Conservation (phyloP, 2,329 filamentous ascomycete genomes). For the Penicillium sp. region DNA sequence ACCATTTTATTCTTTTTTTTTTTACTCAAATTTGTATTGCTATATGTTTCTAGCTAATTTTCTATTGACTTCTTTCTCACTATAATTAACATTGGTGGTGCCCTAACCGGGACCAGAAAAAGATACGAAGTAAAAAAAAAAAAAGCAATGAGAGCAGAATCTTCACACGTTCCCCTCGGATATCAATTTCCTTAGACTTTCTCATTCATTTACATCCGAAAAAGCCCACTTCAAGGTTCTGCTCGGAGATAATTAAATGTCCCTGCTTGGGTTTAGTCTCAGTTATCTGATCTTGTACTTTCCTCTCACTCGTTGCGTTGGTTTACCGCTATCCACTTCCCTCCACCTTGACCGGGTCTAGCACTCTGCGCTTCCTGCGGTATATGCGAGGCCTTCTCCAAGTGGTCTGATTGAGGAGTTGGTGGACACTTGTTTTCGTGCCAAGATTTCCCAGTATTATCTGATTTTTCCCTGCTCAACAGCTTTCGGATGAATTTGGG, state of each 20-base stretch:
- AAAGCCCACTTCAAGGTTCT: constrained; percentile 10
- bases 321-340: constrained; percentile 22
- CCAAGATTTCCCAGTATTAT: constrained; percentile 3
- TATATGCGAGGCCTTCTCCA: constrained; percentile 1
- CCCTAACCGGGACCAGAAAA: neutral
- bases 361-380: constrained; percentile 13
- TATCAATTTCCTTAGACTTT: neutral
- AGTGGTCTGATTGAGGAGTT: neutral
- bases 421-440: constrained; percentile 7
- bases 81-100: neutral
- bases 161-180: neutral
- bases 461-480: constrained; percentile 1
- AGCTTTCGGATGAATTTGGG: neutral
- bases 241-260: constrained; percentile 16
- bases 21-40: neutral
- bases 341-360: constrained; percentile 19
- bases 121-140: neutral
- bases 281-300: constrained; percentile 25
- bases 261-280: constrained; percentile 19
- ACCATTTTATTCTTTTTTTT: neutral
- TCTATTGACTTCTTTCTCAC: neutral
- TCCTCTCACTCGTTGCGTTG: constrained; percentile 21
- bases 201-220: constrained; percentile 1
- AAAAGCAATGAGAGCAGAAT: neutral
- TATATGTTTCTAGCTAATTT: neutral